Conservation (phyloP, 176 grass and related monocot species). For the Triticum monococcum region DNA sequence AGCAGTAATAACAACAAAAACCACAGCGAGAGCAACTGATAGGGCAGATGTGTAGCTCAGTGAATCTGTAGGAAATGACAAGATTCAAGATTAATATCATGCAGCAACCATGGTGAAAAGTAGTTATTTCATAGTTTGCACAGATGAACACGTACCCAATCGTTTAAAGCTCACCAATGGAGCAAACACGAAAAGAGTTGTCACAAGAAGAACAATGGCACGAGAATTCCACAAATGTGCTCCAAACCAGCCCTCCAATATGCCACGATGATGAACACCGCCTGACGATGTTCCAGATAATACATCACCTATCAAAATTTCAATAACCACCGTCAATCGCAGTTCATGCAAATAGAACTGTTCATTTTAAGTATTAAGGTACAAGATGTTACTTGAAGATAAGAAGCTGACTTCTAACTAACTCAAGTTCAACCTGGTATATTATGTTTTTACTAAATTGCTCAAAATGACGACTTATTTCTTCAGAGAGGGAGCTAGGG, state of each 20-base stretch:
- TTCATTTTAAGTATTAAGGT: not conserved
- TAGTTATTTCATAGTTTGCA: not conserved
- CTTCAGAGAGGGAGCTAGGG: not conserved
- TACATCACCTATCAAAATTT: conserved; percentile 65
- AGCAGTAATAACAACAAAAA: conserved; percentile 82
- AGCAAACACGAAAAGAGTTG: conserved; percentile 73
- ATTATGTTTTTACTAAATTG: not conserved
- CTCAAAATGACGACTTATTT: not conserved
- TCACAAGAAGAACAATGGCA: conserved; percentile 69
- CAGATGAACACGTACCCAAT: conserved; percentile 57
- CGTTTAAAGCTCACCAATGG: conserved; percentile 90
- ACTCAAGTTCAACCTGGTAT: not conserved
- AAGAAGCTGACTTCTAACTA: not conserved
- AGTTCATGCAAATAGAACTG: conserved; percentile 1
- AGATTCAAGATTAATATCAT: conserved; percentile 24
- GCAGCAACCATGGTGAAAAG: not conserved
- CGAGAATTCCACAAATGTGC: conserved; percentile 78
- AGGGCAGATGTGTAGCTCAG: conserved; percentile 84
- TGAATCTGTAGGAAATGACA: conserved; percentile 59
- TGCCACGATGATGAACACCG: conserved; percentile 64
- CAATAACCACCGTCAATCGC: not conserved
- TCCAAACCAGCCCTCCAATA: conserved; percentile 98
- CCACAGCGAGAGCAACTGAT: conserved; percentile 78
- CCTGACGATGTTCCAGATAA: conserved; percentile 86
- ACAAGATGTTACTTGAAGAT: not conserved